These are phyloP conservation scores for Raffaelea deltoideospora DNA, from an alignment of 2,329 filamentous ascomycete species.

Conservation along the genomic window DNA sequence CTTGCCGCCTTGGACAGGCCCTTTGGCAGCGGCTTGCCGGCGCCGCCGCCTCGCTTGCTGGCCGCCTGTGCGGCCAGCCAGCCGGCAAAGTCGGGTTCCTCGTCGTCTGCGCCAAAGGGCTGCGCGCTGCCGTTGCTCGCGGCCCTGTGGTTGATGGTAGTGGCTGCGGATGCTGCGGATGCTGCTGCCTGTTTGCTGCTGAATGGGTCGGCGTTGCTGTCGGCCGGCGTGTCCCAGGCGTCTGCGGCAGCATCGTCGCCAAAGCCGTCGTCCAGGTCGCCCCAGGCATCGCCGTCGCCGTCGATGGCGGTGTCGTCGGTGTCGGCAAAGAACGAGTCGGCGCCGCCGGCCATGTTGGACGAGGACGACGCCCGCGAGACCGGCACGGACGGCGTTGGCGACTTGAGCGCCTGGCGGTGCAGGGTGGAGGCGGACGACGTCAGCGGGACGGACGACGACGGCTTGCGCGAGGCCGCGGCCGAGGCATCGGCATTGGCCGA, in stretches of 20 bases:
- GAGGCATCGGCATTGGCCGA: conserved; percentile 27
- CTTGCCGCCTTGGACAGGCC: conserved; percentile 48
- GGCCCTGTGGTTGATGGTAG: conserved; percentile 30
- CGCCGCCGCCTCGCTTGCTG: conserved; percentile 45
- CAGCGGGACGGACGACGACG: conserved; percentile 23
- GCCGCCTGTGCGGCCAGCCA: conserved; percentile 76
- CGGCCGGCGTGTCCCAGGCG: conserved; percentile 12
- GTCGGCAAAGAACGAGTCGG: conserved; percentile 37
- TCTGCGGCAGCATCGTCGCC: conserved; percentile 14
- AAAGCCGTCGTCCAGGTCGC: conserved; percentile 43
- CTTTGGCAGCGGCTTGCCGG: conserved; percentile 60
- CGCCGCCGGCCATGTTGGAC: conserved; percentile 12
- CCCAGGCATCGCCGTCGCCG: conserved; percentile 62
- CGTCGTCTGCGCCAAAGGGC: conserved; percentile 58
- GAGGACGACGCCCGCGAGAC: conserved; percentile 34
- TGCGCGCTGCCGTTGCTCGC: conserved; percentile 18
- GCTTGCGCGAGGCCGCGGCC: neutral
- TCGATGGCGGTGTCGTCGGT: conserved; percentile 43
- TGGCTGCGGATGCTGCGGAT: conserved; percentile 10
- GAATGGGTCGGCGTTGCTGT: conserved; percentile 3
- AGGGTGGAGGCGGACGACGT: conserved; percentile 41
- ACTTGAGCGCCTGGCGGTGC: conserved; percentile 44
- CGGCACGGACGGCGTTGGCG: conserved; percentile 27
- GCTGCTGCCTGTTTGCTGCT: too few relatives aligned
- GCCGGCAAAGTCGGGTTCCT: conserved; percentile 88